Conservation (phyloP, 73 alveolate genomes). For the Paramecium bursaria region DNA sequence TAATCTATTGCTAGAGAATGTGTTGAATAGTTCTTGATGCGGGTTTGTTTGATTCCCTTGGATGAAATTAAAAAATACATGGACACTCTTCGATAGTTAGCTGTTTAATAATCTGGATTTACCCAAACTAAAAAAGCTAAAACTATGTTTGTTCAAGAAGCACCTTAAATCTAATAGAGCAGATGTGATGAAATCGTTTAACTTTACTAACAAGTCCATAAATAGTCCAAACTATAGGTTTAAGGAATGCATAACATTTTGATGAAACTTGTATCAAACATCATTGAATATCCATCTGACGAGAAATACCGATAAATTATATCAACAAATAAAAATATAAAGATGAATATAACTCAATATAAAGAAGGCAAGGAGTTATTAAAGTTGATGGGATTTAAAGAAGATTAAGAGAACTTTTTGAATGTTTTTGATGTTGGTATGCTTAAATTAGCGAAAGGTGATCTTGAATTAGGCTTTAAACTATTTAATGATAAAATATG, state of each 20-base stretch:
- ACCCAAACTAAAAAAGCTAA: not conserved
- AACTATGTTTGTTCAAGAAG: not conserved
- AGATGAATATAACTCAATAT: constrained; percentile 17
- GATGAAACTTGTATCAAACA: constrained; percentile 8
- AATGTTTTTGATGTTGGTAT: constrained; percentile 16
- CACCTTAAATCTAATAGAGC: not conserved
- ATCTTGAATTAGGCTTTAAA: constrained; percentile 37
- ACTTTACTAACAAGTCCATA: not conserved
- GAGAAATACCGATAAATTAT: constrained; percentile 13
- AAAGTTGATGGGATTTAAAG: constrained; percentile 30
- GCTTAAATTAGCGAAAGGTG: constrained; percentile 25
- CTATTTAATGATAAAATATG: too few relatives aligned
- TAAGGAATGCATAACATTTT: constrained; percentile 11
- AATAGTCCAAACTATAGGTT: not conserved
- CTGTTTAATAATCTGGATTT: not conserved
- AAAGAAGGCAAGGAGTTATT: constrained; percentile 36
- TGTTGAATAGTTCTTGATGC: constrained; percentile 24
- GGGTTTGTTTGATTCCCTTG: not conserved
- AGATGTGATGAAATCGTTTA: constrained; percentile 22
- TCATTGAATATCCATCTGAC: not conserved
- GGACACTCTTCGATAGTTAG: constrained; percentile 1
- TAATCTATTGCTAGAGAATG: constrained; percentile 11
- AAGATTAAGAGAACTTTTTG: constrained; percentile 5
- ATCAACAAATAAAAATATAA: constrained; percentile 6
- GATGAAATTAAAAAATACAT: constrained; percentile 24